Evolutionary conservation across 176 grass and related monocot species (phyloP).

Genomic region (Hsuehochloa calcarea): DNA sequence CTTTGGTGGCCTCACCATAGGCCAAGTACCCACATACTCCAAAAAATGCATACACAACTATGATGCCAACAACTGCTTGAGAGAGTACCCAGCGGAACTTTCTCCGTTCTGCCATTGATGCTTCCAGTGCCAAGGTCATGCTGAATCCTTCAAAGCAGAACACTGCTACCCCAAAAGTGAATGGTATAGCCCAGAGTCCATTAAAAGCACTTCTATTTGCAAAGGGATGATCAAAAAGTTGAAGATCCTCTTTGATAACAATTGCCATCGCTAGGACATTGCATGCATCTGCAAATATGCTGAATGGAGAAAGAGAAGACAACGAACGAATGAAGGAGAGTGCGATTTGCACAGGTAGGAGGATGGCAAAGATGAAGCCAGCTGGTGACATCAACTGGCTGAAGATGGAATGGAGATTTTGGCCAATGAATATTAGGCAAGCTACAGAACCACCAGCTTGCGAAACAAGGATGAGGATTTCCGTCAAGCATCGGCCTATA

Average conservation of each 20-base stretch:
- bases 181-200: constrained; percentile 64
- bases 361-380: constrained; percentile 72
- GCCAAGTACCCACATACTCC: constrained; percentile 85
- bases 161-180: constrained; percentile 63
- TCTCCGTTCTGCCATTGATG: constrained; percentile 75
- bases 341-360: constrained; percentile 68
- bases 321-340: constrained; percentile 85
- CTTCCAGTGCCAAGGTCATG: constrained; percentile 85
- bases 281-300: constrained; percentile 81
- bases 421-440: constrained; percentile 88
- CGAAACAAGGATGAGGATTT: constrained; percentile 72
- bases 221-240: constrained; percentile 61
- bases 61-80: constrained; percentile 73
- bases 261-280: constrained; percentile 85
- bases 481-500: constrained; percentile 64
- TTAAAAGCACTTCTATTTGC: constrained; percentile 69
- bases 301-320: constrained; percentile 74
- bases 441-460: constrained; percentile 77
- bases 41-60: constrained; percentile 64
- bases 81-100: constrained; percentile 75
- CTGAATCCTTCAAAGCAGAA: constrained; percentile 96
- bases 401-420: constrained; percentile 85
- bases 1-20: constrained; percentile 78
- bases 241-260: constrained; percentile 78
- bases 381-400: constrained; percentile 36